Evolutionary conservation across 2,329 filamentous ascomycete species (phyloP).

Genomic region (Pseudofabraea citricarpa): DNA sequence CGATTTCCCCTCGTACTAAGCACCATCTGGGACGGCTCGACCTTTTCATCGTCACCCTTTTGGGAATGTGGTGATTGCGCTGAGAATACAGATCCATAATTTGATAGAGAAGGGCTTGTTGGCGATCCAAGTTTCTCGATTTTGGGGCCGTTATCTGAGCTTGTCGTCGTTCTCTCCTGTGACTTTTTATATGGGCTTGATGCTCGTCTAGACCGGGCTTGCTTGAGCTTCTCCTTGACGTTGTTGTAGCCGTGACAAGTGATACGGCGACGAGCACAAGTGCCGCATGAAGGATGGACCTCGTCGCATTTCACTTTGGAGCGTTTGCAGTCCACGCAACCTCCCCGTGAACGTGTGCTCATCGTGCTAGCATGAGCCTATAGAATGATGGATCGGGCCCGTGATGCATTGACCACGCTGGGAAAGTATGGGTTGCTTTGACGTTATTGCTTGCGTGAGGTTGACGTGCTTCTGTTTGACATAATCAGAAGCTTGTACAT

Average conservation of each 20-base stretch:
- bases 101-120: too few species aligned
- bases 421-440: too few species aligned
- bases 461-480: too few species aligned
- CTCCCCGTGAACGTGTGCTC: constrained; percentile 23
- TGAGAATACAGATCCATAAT: too few species aligned
- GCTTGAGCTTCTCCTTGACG: background rate
- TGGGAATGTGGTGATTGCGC: background rate
- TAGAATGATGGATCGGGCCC: background rate
- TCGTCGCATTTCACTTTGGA: constrained; percentile 68
- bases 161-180: background rate
- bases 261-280: constrained; percentile 27
- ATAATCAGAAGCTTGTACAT: too few species aligned
- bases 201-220: background rate
- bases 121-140: too few species aligned
- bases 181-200: background rate
- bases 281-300: constrained; percentile 27
- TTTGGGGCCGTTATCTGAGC: too few species aligned
- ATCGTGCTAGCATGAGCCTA: background rate
- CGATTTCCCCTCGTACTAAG: background rate
- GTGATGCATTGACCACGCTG: too few species aligned
- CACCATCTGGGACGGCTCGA: background rate
- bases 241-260: constrained; percentile 26
- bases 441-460: too few species aligned
- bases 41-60: background rate
- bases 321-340: constrained; percentile 60